Evolutionary conservation across 345 rosid genomes (phyloP), one percentile per base, ranked within the genome.

Genomic region (Arabis hirsuta): DNA sequence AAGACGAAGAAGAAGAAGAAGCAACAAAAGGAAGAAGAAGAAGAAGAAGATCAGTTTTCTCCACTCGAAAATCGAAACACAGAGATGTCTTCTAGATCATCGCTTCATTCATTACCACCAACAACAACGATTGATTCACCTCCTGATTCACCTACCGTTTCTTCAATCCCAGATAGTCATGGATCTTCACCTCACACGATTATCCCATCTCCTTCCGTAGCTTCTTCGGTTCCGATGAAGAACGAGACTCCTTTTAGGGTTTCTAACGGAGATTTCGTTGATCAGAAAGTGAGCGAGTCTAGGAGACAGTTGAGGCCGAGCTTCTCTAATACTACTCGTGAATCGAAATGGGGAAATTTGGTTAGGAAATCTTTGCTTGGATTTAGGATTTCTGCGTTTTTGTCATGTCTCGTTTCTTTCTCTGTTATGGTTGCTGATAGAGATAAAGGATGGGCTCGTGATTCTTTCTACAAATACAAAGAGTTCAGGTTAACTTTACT

Each of bases 391-490:
- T 76, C 71, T 57, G 97, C 87, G 46, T 88, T 84, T 34, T 63
- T 84, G 24, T 87, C 84, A 16, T 85, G 92, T 61, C 87, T 90
- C 67, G 82, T 84, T 63, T 88, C 97, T 7, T 85, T 90, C 63
- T 87, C 96, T 1, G 76, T 93, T 26, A 73, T 93, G 87, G 94
- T 88, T 34, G 86, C 96, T 50, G 98, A 93, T 67, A 85, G 69
- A 82, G 79, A 89, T 74, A 85, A 88, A 69, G 98, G 97, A 46
- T 90, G 97, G 97, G 94, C 97, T 31, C 75, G 81, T 69, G 98
- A 93, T 78, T 90, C 98, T 69, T 90, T 90, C 84, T 70, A 82
- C 79, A 74, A 71, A 8, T 93, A 90, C 92, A 81, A 81, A 77
- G 97, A 93, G 75, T 89, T 90, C 90, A 90, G 97, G 97, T 92